These are phyloP conservation scores for Triadica sebifera DNA, from an alignment of 345 rosid species.

Conservation along the genomic window DNA sequence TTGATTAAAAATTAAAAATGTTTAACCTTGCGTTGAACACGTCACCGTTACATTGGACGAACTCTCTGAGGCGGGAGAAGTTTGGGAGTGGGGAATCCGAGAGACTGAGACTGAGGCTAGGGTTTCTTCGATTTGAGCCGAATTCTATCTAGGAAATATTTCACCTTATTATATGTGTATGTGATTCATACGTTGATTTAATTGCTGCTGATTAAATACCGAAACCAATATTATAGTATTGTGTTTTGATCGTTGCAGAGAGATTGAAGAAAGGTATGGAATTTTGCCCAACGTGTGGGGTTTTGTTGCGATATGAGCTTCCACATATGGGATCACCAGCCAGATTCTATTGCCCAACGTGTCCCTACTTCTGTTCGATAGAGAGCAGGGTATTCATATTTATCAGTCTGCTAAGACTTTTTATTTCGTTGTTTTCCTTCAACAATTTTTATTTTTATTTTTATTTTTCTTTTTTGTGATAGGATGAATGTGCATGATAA, in stretches of 20 bases:
- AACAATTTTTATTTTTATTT: background rate
- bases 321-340: slow-evolving; percentile 36
- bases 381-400: slow-evolving; percentile 32
- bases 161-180: background rate
- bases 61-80: too few relatives aligned
- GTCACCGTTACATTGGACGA: too few relatives aligned
- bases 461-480: background rate
- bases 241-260: background rate
- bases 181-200: background rate
- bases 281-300: slow-evolving; percentile 58
- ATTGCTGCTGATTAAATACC: background rate
- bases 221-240: background rate
- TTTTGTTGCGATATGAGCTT: slow-evolving; percentile 50
- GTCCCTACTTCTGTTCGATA: slow-evolving; percentile 51
- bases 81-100: too few relatives aligned
- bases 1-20: too few relatives aligned
- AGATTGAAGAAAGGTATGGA: slow-evolving; percentile 39
- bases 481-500: background rate
- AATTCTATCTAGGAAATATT: background rate
- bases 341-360: slow-evolving; percentile 53
- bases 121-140: too few relatives aligned
- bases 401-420: background rate
- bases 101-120: too few relatives aligned
- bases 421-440: background rate
- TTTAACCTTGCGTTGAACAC: too few relatives aligned